These are phyloP conservation scores for Fusarium neocosmosporiellum DNA, from an alignment of 2,329 filamentous ascomycete species.

Conservation along the genomic window DNA sequence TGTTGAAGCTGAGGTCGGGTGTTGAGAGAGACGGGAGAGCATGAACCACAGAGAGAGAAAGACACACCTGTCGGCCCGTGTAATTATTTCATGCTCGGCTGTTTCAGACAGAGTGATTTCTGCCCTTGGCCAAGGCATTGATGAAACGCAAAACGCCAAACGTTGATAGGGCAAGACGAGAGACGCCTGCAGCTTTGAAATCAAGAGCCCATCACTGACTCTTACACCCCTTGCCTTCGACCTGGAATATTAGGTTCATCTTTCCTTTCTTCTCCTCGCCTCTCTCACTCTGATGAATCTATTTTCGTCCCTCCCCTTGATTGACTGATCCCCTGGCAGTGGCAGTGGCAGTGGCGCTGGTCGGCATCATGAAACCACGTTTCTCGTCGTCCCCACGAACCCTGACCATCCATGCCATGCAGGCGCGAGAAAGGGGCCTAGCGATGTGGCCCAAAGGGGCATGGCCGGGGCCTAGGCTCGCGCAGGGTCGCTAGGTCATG, in stretches of 20 bases:
- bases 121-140: conserved; percentile 31
- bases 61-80: conserved; percentile 14
- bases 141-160: conserved; percentile 42
- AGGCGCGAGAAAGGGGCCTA: conserved; percentile 33
- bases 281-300: background rate
- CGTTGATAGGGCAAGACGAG: conserved; percentile 15
- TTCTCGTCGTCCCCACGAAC: conserved; percentile 20
- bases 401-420: conserved; percentile 24
- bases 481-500: conserved; percentile 1
- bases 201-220: background rate
- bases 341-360: conserved; percentile 20
- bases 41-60: conserved; percentile 13
- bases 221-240: conserved; percentile 8
- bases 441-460: conserved; percentile 18
- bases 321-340: conserved; percentile 1
- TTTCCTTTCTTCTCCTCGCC: conserved; percentile 2
- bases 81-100: conserved; percentile 29
- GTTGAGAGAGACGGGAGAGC: background rate
- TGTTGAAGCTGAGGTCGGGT: background rate
- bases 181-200: background rate
- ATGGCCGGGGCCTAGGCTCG: conserved; percentile 2
- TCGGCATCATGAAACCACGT: conserved; percentile 40
- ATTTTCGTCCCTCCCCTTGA: conserved; percentile 13
- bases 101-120: conserved; percentile 41
- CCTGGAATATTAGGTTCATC: conserved; percentile 1